phyloP scores from a whole-genome alignment of 495 filamentous ascomycete genomes.

The Cenococcum geophilum region DNA sequence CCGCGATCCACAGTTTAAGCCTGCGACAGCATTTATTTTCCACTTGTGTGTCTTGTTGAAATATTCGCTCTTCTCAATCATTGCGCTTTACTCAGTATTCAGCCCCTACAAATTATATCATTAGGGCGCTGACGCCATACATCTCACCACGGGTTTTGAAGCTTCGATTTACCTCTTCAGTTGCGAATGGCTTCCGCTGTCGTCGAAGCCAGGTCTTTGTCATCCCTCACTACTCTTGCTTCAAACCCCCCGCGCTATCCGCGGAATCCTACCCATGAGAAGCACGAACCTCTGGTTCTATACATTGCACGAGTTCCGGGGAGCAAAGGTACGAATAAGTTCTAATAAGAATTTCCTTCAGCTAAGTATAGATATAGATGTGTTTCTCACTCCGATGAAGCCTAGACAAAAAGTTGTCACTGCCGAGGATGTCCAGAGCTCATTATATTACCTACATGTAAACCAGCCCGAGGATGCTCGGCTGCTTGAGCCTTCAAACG shows the following conservation, averaged over 20 bases:
- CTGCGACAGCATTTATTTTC: not conserved
- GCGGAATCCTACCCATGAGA: conserved; percentile 59
- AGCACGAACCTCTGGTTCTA: conserved; percentile 62
- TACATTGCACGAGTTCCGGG: conserved; percentile 93
- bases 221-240: conserved; percentile 70
- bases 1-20: not conserved
- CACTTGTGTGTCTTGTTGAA: not conserved
- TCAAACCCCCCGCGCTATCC: conserved; percentile 82
- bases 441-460: conserved; percentile 85
- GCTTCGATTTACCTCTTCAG: not conserved
- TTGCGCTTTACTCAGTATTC: not conserved
- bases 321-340: conserved; percentile 61
- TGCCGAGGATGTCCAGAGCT: conserved; percentile 76
- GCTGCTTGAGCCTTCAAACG: conserved; percentile 9
- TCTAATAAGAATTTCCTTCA: conserved; percentile 12
- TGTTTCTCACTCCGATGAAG: conserved; percentile 88
- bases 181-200: conserved; percentile 29
- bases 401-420: conserved; percentile 82
- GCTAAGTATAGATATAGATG: conserved; percentile 50
- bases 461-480: conserved; percentile 55
- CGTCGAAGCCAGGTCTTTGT: conserved; percentile 77
- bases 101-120: not conserved
- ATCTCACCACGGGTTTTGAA: not conserved
- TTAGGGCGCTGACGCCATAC: not conserved
- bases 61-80: not conserved